Evolutionary conservation across 805 yeast species (phyloP).

Genomic region (Brettanomyces bruxellensis): DNA sequence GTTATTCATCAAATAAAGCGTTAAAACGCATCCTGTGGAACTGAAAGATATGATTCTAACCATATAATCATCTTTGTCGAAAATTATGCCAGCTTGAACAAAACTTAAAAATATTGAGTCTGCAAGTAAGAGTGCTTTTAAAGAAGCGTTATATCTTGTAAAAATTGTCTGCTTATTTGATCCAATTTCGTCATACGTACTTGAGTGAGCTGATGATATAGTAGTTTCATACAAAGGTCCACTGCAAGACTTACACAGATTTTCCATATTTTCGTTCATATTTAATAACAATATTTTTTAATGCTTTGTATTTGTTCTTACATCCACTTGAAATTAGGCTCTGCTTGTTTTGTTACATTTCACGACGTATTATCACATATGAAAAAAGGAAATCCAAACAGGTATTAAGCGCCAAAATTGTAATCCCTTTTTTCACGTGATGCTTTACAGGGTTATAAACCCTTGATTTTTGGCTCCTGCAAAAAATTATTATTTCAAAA

Average conservation of each 20-base stretch:
- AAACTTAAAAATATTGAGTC: background rate
- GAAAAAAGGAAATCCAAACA: background rate
- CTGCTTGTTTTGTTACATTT: too few relatives aligned
- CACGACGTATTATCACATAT: too few relatives aligned
- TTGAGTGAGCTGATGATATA: background rate
- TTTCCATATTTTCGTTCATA: too few relatives aligned
- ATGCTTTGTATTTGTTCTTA: too few relatives aligned
- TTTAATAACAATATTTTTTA: background rate
- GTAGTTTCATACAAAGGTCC: too few relatives aligned
- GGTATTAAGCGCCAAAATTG: background rate
- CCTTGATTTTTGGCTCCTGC: too few relatives aligned
- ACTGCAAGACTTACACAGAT: too few relatives aligned
- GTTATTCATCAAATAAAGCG: background rate
- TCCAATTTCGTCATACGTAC: too few relatives aligned
- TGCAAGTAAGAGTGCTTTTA: slow-evolving; percentile 1
- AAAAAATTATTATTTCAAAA: background rate
- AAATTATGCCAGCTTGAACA: background rate
- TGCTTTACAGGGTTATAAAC: too few relatives aligned
- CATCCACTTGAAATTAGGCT: background rate
- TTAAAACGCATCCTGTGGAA: background rate
- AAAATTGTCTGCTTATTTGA: background rate
- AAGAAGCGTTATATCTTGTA: background rate
- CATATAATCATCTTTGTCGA: background rate
- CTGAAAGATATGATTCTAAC: background rate
- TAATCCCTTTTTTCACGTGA: background rate